Evolutionary conservation across 75 land plant species (phyloP).

Genomic region (Selaginella moellendorffii): DNA sequence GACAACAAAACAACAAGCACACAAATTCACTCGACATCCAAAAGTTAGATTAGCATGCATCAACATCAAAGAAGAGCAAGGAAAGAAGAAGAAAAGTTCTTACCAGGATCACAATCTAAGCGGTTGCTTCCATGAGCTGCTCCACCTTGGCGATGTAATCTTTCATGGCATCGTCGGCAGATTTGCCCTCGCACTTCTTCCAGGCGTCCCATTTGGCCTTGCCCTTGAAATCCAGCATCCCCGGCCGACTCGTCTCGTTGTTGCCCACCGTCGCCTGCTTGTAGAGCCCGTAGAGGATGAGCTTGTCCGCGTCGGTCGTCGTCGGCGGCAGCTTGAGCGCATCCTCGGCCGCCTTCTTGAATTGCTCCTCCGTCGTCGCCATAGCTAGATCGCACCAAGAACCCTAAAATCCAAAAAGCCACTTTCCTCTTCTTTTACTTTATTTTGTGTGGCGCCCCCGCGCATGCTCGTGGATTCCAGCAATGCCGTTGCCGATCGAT

Average conservation of each 20-base stretch:
- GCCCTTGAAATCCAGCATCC: constrained; percentile 60
- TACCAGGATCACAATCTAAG: too few relatives aligned
- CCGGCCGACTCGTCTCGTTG: constrained; percentile 82
- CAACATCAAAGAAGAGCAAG: too few relatives aligned
- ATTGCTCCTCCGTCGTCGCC: constrained; percentile 47
- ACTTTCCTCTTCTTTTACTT: too few relatives aligned
- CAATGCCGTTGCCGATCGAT: too few relatives aligned
- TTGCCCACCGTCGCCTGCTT: constrained; percentile 90
- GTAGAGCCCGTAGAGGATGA: constrained; percentile 82
- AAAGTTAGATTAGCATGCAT: too few relatives aligned
- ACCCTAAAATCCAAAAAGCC: too few relatives aligned
- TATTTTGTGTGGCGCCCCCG: too few relatives aligned
- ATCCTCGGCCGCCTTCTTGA: constrained; percentile 80
- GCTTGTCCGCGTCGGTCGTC: constrained; percentile 60
- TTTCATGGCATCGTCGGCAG: constrained; percentile 77
- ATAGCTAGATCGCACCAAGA: too few relatives aligned
- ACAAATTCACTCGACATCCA: too few relatives aligned
- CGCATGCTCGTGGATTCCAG: too few relatives aligned
- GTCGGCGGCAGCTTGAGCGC: constrained; percentile 54
- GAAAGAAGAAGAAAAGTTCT: too few relatives aligned
- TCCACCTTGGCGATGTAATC: constrained; percentile 94
- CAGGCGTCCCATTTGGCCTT: constrained; percentile 97
- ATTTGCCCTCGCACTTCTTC: constrained; percentile 81
- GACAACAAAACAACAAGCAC: too few relatives aligned
- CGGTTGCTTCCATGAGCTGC: constrained; percentile 73